Conservation (phyloP, 2,329 filamentous ascomycete species). For the Diaporthe sp. region DNA sequence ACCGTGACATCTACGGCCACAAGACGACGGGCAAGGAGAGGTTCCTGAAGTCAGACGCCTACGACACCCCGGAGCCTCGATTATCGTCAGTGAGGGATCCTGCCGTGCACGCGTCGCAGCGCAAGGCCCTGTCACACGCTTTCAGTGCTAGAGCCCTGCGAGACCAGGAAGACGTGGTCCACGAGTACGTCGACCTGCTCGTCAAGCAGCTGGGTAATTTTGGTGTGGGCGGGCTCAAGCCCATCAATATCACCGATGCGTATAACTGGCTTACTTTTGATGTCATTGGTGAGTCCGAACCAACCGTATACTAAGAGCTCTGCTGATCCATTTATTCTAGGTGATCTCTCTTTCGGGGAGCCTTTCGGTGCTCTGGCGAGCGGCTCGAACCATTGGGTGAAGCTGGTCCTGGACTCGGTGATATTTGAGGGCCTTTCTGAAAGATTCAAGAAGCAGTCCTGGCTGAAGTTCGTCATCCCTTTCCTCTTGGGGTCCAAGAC, state of each 20-base stretch:
- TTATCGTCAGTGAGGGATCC: constrained; percentile 43
- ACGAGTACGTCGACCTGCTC: constrained; percentile 44
- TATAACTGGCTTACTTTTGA: constrained; percentile 44
- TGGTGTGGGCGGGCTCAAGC: constrained; percentile 13
- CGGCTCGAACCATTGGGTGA: constrained; percentile 28
- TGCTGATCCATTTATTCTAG: constrained; percentile 36
- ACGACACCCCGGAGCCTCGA: constrained; percentile 41
- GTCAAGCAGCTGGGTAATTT: constrained; percentile 39
- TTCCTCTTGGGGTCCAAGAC: constrained; percentile 4
- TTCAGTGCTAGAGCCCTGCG: constrained; percentile 43
- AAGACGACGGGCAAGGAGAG: constrained; percentile 18
- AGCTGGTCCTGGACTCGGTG: constrained; percentile 21
- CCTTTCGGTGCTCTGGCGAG: constrained; percentile 35
- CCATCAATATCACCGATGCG: constrained; percentile 39
- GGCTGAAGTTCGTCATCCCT: neutral
- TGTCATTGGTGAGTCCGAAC: constrained; percentile 40
- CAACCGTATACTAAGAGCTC: neutral
- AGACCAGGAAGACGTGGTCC: constrained; percentile 44
- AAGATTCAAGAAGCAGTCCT: neutral
- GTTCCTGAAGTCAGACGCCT: constrained; percentile 44
- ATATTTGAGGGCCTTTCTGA: neutral
- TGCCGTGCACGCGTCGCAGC: constrained; percentile 41
- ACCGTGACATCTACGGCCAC: constrained; percentile 34
- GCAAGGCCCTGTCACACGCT: constrained; percentile 41
- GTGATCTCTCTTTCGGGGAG: constrained; percentile 38